Conservation (phyloP, 2,329 filamentous ascomycete genomes). For the Arthrinium puccinioides region DNA sequence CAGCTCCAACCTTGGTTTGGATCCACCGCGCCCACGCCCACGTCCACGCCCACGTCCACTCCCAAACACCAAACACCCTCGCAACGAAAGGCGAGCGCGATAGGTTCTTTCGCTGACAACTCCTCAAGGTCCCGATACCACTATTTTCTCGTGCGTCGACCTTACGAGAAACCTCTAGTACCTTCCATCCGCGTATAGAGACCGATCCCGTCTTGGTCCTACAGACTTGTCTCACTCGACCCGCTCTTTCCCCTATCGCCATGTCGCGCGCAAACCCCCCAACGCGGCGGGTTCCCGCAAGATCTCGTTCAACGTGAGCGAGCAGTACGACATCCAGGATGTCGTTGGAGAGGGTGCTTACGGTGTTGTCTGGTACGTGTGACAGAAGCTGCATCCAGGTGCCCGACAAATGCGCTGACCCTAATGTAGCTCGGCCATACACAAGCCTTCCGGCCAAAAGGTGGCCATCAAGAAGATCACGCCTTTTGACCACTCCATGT, state of each 20-base stretch:
- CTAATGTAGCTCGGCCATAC: conserved; percentile 74
- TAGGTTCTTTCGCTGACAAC: no score
- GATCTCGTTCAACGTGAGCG: conserved; percentile 99
- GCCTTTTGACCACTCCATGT: conserved; percentile 98
- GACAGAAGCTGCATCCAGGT: neutral
- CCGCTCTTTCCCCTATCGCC: no score
- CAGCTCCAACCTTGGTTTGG: no score
- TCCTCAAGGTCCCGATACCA: no score
- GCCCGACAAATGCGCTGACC: conserved; percentile 7
- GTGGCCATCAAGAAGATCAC: conserved; percentile 99
- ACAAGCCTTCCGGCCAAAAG: conserved; percentile 97
- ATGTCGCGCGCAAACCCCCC: conserved; percentile 53
- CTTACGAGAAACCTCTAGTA: no score
- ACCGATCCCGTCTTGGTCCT: no score
- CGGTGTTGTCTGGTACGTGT: conserved; percentile 87
- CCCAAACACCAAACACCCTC: no score
- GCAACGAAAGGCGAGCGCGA: no score
- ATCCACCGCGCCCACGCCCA: no score
- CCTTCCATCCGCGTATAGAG: no score
- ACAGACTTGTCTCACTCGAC: neutral
- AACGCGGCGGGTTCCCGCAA: conserved; percentile 67
- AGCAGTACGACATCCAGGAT: conserved; percentile 99
- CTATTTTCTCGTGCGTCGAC: no score
- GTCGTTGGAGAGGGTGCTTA: conserved; percentile 98
- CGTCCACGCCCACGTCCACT: no score